Evolutionary conservation across 2,329 filamentous ascomycete species (phyloP), one percentile per base, ranked within the genome.

Genomic region (Alternaria alternata): DNA sequence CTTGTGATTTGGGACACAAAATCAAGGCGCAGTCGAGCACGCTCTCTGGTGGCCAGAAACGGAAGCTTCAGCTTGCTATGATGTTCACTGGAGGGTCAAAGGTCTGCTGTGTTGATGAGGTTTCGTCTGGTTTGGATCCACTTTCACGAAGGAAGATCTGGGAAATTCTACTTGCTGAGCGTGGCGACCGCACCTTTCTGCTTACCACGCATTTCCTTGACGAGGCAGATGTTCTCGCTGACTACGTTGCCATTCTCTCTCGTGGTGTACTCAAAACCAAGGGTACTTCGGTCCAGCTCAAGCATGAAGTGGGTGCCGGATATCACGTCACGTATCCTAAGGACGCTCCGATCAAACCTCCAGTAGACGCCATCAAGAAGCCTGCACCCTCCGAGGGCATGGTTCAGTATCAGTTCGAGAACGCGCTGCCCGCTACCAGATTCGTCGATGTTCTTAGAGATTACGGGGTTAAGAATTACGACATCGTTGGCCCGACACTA

Each of bases 161-260:
- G 94, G 93, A 97, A 68, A 97, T 97, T 61, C 82, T 97, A 22
- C 83, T 97, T 12, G 91, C 91, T 1, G 93, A 97, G 77, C 88
- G 94, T 58, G 93, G 93, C 20, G 85, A 85, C 61, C 84, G 94
- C 42, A 96, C 94, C 0, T 91, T 97, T 69, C 87, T 97, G 42
- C 79, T 97, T 58, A 97, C 94, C 0, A 97, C 94, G 0, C 94
- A 97, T 76, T 97, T 97, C 77, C 84, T 97, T 8, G 94, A 97
- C 71, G 94, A 97, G 78, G 94, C 94, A 0, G 94, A 97, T 73
- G 83, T 97, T 1, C 85, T 97, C 1, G 91, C 93, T 0, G 94
- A 97, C 73, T 90, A 94, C 62, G 96, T 97, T 65, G 91, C 90
- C 2, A 92, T 97, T 54, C 81, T 97, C 11, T 96, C 92, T 4